Evolutionary conservation across 2,329 filamentous ascomycete genomes (phyloP), one percentile per base, ranked within the genome.

Genomic region (Colletotrichum abscissum): DNA sequence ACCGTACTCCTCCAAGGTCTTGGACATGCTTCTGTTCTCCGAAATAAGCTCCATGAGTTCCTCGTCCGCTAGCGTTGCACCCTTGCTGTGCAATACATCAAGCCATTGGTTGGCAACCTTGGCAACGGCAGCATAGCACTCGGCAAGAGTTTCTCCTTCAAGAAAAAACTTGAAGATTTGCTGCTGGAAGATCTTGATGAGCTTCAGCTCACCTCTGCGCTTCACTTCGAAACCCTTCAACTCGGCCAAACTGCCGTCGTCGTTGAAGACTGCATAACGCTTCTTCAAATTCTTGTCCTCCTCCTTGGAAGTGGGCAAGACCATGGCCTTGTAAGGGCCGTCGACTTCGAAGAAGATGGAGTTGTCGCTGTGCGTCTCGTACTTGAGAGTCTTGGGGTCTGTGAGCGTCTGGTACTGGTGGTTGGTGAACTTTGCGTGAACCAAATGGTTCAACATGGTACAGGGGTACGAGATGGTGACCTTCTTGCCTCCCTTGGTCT

Each of bases 261-360:
- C 94, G 79, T 99, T 99, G 89, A 99, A 99, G 4, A 99, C 97
- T 54, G 97, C 97, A 81, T 99, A 99, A 80, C 97, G 92, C 85
- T 99, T 99, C 87, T 99, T 99, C 89, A 99, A 88, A 83, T 99
- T 99, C 87, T 98, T 99, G 86, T 98, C 96, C 82, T 98, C 97
- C 81, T 99, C 97, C 81, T 99, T 98, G 0, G 96, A 98, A 0
- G 97, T 98, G 2, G 97, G 97, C 75, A 99, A 83, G 74, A 99
- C 92, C 97, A 99, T 99, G 75, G 97, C 97, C 81, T 91, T 95
- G 88, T 99, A 99, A 0, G 97, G 97, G 5, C 97, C 97, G 78
- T 99, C 97, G 62, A 99, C 97, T 83, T 99, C 97, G 85, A 99
- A 99, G 86, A 99, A 99, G 82, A 99, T 99, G 42, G 95, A 97